phyloP scores from a whole-genome alignment of 1,284 basidiomycete species.

The Puccinia polysora region DNA sequence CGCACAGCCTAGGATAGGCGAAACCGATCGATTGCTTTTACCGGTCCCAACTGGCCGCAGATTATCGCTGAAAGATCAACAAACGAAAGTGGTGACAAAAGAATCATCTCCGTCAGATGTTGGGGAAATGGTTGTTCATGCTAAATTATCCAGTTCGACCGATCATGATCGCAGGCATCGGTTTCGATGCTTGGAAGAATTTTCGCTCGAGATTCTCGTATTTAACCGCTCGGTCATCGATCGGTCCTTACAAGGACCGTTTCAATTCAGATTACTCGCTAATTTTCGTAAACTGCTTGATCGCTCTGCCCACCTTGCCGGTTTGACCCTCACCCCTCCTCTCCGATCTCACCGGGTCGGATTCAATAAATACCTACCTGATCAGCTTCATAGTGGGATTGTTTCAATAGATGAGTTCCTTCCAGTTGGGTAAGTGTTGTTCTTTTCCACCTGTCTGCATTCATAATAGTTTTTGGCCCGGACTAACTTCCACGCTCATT shows the following conservation, averaged over 20 bases:
- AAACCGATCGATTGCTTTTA: too few relatives aligned
- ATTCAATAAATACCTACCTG: too few relatives aligned
- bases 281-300: background rate
- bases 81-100: background rate
- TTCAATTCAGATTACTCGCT: conserved; percentile 4
- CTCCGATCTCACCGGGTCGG: background rate
- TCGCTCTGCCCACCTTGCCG: too few relatives aligned
- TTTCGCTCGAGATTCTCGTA: conserved; percentile 3
- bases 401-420: conserved; percentile 14
- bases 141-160: background rate
- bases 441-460: background rate
- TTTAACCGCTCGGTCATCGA: conserved; percentile 8
- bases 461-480: too few relatives aligned
- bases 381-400: background rate
- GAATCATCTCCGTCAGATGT: too few relatives aligned
- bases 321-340: too few relatives aligned
- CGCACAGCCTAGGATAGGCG: too few relatives aligned
- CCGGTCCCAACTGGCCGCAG: too few relatives aligned
- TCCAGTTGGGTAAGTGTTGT: conserved; percentile 11
- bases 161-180: background rate
- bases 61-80: background rate
- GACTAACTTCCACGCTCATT: too few relatives aligned
- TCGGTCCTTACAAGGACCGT: background rate
- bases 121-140: too few relatives aligned
- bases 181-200: background rate